Evolutionary conservation across 2,329 filamentous ascomycete genomes (phyloP).

Genomic region (Magnaporthales sp.): DNA sequence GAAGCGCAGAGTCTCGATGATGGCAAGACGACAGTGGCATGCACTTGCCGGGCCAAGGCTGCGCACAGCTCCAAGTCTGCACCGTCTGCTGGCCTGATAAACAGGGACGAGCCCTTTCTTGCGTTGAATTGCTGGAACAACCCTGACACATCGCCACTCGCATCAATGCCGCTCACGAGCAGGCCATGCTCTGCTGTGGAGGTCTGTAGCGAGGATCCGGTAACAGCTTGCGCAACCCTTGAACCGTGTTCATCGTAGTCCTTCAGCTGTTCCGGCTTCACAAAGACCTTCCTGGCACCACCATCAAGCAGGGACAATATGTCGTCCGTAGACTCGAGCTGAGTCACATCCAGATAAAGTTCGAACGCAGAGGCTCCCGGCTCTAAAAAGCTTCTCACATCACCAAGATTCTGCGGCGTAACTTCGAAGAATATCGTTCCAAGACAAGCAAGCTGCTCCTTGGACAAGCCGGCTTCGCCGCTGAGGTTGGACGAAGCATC

Average conservation of each 20-base stretch:
- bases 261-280: constrained; percentile 59
- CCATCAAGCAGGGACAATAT: constrained; percentile 74
- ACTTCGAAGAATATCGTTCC: constrained; percentile 51
- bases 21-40: constrained; percentile 66
- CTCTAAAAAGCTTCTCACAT: constrained; percentile 37
- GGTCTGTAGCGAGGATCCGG: constrained; percentile 25
- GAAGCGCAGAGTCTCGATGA: constrained; percentile 57
- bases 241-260: constrained; percentile 46
- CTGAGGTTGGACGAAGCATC: constrained; percentile 39
- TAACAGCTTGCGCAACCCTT: constrained; percentile 44
- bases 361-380: constrained; percentile 42
- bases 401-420: constrained; percentile 27
- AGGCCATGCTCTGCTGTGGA: constrained; percentile 38
- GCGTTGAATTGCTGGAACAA: constrained; percentile 18
- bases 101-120: constrained; percentile 37
- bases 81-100: constrained; percentile 40
- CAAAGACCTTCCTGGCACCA: constrained; percentile 79
- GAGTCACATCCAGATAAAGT: constrained; percentile 70
- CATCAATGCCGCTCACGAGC: constrained; percentile 44
- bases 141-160: constrained; percentile 25
- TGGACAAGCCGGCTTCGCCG: constrained; percentile 39
- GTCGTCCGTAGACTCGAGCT: constrained; percentile 60
- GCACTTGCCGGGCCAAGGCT: constrained; percentile 36
- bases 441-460: constrained; percentile 49
- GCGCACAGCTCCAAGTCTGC: constrained; percentile 37